Conservation (phyloP, 345 rosid genomes). For the Aethionema arabicum region DNA sequence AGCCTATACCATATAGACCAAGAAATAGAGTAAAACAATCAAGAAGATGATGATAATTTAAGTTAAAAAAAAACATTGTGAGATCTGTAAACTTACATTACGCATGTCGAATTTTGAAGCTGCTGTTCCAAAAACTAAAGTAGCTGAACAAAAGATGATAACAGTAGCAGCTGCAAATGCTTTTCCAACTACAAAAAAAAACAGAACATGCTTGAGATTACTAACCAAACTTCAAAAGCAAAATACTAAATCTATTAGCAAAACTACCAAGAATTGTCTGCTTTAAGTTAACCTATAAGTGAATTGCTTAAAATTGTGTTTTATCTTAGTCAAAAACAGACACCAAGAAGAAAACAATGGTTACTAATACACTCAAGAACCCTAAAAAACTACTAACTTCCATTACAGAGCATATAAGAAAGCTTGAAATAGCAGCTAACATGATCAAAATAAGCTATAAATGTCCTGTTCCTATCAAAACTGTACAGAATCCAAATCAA, state of each 20-base stretch:
- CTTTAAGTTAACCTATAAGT: no score
- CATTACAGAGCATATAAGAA: slow-evolving; percentile 1
- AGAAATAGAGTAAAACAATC: background rate
- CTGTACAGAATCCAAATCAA: slow-evolving; percentile 2
- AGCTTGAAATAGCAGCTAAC: background rate
- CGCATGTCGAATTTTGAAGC: slow-evolving; percentile 64
- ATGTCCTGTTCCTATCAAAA: background rate
- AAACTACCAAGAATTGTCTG: background rate
- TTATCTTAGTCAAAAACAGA: background rate
- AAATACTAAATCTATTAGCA: background rate
- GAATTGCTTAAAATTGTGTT: background rate
- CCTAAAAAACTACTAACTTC: background rate
- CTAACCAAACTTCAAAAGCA: background rate
- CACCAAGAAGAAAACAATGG: background rate
- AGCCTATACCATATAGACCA: slow-evolving; percentile 35
- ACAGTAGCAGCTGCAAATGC: slow-evolving; percentile 79
- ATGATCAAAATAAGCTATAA: background rate
- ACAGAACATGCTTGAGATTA: slow-evolving; percentile 1
- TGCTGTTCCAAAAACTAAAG: slow-evolving; percentile 54
- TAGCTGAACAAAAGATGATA: slow-evolving; percentile 72
- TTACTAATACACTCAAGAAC: background rate
- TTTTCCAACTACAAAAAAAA: slow-evolving; percentile 58
- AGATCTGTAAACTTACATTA: slow-evolving; percentile 44
- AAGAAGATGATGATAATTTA: background rate
- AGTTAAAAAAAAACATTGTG: background rate